Evolutionary conservation across 2,329 filamentous ascomycete genomes (phyloP).

Genomic region (Cytospora mali): DNA sequence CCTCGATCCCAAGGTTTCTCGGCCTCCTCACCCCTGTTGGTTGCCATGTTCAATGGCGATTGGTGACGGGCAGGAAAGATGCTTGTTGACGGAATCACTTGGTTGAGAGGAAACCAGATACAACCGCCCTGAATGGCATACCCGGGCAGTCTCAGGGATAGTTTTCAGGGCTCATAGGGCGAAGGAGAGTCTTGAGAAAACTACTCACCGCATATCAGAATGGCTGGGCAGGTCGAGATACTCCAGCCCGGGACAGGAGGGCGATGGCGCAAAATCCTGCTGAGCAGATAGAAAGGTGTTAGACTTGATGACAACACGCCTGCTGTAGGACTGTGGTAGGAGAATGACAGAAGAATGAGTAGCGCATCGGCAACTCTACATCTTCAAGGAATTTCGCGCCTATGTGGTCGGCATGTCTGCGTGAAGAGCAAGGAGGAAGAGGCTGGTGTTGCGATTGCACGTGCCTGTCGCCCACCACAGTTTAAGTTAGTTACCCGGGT

Average conservation of each 20-base stretch:
- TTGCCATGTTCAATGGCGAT: constrained; percentile 14
- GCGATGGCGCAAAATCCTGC: constrained; percentile 60
- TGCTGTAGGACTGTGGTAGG: constrained; percentile 26
- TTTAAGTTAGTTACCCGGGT: constrained; percentile 10
- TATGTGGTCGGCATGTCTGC: constrained; percentile 11
- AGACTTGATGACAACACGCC: constrained; percentile 31
- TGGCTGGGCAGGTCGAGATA: constrained; percentile 56
- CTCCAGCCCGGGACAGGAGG: constrained; percentile 53
- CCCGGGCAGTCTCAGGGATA: neutral
- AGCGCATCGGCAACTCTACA: constrained; percentile 22
- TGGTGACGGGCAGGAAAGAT: constrained; percentile 27
- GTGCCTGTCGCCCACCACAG: constrained; percentile 12
- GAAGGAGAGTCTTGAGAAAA: neutral
- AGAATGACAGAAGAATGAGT: neutral
- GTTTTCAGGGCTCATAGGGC: neutral
- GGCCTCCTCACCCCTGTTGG: constrained; percentile 16
- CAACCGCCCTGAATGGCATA: neutral
- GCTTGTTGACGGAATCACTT: neutral
- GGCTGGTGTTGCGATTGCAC: constrained; percentile 8
- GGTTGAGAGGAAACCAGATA: neutral
- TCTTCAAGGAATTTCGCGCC: constrained; percentile 16
- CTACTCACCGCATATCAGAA: constrained; percentile 59
- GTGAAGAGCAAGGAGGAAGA: constrained; percentile 7
- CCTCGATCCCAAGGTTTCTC: neutral
- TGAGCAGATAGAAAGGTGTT: constrained; percentile 36